Conservation (phyloP, 352 stramenopile species). For the Peronospora belbahrii region DNA sequence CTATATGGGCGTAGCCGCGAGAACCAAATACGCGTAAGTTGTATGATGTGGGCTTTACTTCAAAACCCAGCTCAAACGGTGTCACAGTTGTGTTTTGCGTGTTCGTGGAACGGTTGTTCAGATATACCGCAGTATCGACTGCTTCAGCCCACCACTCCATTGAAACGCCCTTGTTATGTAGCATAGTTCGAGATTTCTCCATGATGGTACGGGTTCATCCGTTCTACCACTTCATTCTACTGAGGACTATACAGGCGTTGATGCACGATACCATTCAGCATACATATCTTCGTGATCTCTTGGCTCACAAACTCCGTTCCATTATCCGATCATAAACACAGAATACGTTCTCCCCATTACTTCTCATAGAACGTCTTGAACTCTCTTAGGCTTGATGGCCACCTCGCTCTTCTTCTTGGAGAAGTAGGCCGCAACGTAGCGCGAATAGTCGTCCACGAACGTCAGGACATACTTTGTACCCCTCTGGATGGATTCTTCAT, state of each 20-base stretch:
- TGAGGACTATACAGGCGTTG: not conserved
- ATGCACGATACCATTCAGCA: not conserved
- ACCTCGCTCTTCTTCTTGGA: not conserved
- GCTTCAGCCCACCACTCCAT: not conserved
- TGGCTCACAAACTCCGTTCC: not conserved
- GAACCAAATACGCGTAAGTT: slow-evolving; percentile 25
- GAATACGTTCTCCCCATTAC: not conserved
- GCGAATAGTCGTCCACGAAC: not conserved
- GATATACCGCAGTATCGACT: not conserved
- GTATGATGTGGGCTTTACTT: slow-evolving; percentile 2
- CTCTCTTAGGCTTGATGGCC: not conserved
- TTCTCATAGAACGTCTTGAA: not conserved
- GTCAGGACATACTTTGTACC: not conserved
- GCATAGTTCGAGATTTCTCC: not conserved
- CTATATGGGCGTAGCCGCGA: slow-evolving; percentile 15
- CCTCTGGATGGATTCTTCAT: not conserved
- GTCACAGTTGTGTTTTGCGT: too few relatives aligned
- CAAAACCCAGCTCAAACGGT: slow-evolving; percentile 5
- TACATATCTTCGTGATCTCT: not conserved
- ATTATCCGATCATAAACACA: not conserved
- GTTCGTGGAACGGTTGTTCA: not conserved
- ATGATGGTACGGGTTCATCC: not conserved
- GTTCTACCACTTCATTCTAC: not conserved
- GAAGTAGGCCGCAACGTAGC: not conserved
- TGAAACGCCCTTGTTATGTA: not conserved